Base-by-base conservation (phyloP, 2,329 filamentous ascomycete species). In the Colletotrichum sp. region DNA sequence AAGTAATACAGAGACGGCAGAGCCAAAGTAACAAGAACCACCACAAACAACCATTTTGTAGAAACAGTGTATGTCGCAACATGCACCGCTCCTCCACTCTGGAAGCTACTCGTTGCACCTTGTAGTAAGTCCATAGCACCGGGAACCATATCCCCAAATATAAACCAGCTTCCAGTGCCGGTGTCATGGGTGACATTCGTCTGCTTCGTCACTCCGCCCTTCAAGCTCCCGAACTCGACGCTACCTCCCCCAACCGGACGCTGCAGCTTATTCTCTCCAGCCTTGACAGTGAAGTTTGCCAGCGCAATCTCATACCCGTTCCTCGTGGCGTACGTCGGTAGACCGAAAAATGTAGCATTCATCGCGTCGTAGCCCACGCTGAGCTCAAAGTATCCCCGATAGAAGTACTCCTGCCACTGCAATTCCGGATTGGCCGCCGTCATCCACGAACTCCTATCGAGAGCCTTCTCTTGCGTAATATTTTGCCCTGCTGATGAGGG, bases 361-460 rank as follows among this genome's bases (percentile, higher is more conserved):
- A 94, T 87, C 60, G 89, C 85, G 13, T 92, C 87, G 24, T 90
- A 87, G 21, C 85, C 87, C 65, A 95, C 86, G 49, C 89, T 88
- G 44, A 95, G 85, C 80, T 93, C 90, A 78, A 92, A 95, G 84
- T 95, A 95, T 1, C 94, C 94, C n/a, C 93, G 89, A 82, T 95
- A 95, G 82, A 94, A 95, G 9, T 92, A 83, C 72, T 95, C 93
- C 79, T 93, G 91, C 94, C 93, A 95, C 80, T 94, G 92, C 63
- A 95, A 85, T 82, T 94, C 92, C 1, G 86, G 84, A 82, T 94
- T 95, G 26, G 79, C 87, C 8, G 13, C 72, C 8, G 72, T 75
- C n/a, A 77, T 26, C 67, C 62, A 74, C 2, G 66, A 32, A 2
- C 52, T 49, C 8, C 62, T 63, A 1, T 24, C 28, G 5, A 44